These are phyloP conservation scores for Bipolaris zeicola DNA, from an alignment of 2,329 filamentous ascomycete genomes.

Conservation along the genomic window DNA sequence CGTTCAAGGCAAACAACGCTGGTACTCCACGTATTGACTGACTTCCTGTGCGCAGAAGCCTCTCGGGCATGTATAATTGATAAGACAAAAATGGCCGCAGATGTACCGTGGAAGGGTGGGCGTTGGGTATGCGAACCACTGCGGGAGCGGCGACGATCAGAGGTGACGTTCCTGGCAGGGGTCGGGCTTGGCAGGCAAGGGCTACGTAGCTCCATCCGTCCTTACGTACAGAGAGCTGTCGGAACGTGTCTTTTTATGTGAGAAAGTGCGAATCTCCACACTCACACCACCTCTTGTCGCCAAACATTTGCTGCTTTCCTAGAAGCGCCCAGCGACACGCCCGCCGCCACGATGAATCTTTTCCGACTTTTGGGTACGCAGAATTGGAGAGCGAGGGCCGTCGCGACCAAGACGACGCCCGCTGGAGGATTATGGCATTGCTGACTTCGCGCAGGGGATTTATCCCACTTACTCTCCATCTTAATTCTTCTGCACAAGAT, in stretches of 20 bases:
- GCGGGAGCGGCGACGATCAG: conserved; percentile 19
- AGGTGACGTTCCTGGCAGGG: conserved; percentile 30
- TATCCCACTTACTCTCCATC: conserved; percentile 94
- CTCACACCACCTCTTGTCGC: conserved; percentile 22
- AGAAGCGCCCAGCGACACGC: conserved; percentile 25
- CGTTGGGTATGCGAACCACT: conserved; percentile 4
- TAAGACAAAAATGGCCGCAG: not conserved
- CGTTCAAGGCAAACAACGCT: not conserved
- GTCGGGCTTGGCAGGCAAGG: conserved; percentile 39
- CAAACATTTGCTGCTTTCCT: conserved; percentile 19
- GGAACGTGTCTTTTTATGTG: conserved; percentile 48
- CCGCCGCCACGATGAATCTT: conserved; percentile 65
- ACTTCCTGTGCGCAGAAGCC: not conserved
- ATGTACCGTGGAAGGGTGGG: not conserved
- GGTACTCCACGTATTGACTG: not conserved
- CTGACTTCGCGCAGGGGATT: conserved; percentile 69
- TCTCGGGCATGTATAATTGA: not conserved
- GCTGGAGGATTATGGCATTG: conserved; percentile 20
- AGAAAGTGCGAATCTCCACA: conserved; percentile 13
- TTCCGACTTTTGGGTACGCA: conserved; percentile 69
- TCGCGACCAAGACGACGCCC: conserved; percentile 3
- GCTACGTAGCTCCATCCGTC: conserved; percentile 29
- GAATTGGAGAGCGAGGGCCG: not conserved
- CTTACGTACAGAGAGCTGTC: conserved; percentile 31
- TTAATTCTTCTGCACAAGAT: conserved; percentile 97